Percentiles rank a stretch among this genome's conserved stretches.
Conservation (phyloP, 2,329 filamentous ascomycete species). For the Cyphellophora europaea region DNA sequence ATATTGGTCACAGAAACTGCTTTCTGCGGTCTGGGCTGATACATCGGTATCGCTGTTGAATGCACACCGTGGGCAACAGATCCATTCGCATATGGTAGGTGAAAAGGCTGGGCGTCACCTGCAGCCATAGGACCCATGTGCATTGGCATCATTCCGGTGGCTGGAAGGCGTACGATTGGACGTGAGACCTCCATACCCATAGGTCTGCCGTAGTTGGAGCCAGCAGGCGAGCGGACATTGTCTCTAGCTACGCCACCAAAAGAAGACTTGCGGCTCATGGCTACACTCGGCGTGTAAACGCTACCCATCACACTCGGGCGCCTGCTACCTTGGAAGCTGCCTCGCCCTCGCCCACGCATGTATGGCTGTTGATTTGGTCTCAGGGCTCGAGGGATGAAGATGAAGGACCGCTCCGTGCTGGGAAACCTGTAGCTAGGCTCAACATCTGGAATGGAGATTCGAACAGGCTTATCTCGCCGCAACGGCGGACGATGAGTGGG, state of each 20-base stretch:
- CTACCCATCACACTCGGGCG: constrained; percentile 83
- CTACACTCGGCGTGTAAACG: constrained; percentile 74
- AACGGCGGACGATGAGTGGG: constrained; percentile 91
- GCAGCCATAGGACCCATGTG: background rate
- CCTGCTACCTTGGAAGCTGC: constrained; percentile 61
- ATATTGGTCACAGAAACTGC: constrained; percentile 87
- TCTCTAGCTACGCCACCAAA: constrained; percentile 34
- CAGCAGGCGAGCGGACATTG: constrained; percentile 6
- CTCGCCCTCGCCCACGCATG: constrained; percentile 57
- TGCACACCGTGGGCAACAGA: constrained; percentile 51
- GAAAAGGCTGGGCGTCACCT: background rate
- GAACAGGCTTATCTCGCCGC: constrained; percentile 89
- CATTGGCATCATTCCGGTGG: constrained; percentile 33
- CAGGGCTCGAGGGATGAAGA: constrained; percentile 91
- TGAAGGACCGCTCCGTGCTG: constrained; percentile 82
- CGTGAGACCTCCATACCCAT: constrained; percentile 47
- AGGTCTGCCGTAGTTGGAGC: constrained; percentile 40
- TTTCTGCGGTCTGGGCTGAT: constrained; percentile 92
- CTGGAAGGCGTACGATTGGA: constrained; percentile 77
- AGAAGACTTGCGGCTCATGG: constrained; percentile 83
- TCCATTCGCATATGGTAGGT: constrained; percentile 31
- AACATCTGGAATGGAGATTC: constrained; percentile 76
- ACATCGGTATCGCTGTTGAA: constrained; percentile 61
- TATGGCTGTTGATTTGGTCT: constrained; percentile 83
- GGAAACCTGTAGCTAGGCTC: constrained; percentile 81